Evolutionary conservation across 2,329 filamentous ascomycete genomes (phyloP), one percentile per base, ranked within the genome.

Genomic region (Trichoderma sp.): DNA sequence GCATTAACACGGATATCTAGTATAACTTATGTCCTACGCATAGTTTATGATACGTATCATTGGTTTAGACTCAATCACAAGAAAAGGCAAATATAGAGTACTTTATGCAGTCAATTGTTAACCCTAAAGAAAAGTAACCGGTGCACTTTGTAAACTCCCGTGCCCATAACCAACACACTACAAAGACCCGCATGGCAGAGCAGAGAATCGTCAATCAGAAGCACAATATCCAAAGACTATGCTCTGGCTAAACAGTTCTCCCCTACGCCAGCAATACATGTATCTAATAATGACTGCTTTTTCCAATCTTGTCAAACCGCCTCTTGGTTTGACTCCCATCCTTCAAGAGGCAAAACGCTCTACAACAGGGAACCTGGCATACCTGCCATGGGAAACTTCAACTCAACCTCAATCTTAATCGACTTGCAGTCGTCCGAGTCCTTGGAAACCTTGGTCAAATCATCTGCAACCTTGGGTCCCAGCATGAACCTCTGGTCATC

Each of bases 401-500:
- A n/a, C 21, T 66, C 62, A 39, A 71, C 26, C 14, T 71, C 62
- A 36, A 73, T 24, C 61, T 30, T 39, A 6, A 73, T 34, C 8
- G 58, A 8, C 32, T 43, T n/a, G 14, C 24, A 18, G 1, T 6
- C 32, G 51, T 30, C 78, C 74, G 30, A 74, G 74, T 73, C 36
- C 14, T 64, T 26, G 68, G 76, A 76, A 63, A 80, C 47, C 21
- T 73, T 47, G 12, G 74, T 74, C 11, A 80, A 39, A 64, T 80
- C 77, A 51, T 80, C 77, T 0, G 76, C 75, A 71, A 77, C 76
- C n/a, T 72, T 72, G 11, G 73, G 34, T 15, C 66, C 65, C 8
- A 80, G 66, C 66, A 79, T 73, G 65, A 77, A 78, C 26, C 69
- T 71, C 8, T 76, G 73, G 7, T 73, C 74, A 60, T 73, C 75